phyloP scores from a whole-genome alignment of 768 basidiomycete species.

The Suillus alpinus region DNA sequence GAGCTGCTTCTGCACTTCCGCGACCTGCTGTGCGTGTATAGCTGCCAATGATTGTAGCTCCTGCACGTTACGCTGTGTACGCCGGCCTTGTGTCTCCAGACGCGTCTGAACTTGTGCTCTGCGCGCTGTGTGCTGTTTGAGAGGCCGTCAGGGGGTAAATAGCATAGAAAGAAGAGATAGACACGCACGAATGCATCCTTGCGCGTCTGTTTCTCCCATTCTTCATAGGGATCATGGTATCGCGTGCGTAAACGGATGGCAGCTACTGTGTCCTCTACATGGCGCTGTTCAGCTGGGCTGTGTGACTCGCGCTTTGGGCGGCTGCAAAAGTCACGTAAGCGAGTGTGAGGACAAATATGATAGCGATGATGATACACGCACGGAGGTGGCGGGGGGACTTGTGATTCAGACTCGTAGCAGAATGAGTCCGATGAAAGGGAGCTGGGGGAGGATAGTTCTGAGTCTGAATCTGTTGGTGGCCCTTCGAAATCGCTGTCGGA shows the following conservation, averaged over 20 bases:
- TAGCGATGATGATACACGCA: constrained; percentile 23
- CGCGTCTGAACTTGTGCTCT: constrained; percentile 24
- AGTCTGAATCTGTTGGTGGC: constrained; percentile 37
- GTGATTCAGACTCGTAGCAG: constrained; percentile 43
- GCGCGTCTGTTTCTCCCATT: constrained; percentile 47
- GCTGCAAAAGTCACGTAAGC: constrained; percentile 1
- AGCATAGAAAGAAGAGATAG: background rate
- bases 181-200: constrained; percentile 45
- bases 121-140: constrained; percentile 37
- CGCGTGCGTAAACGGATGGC: constrained; percentile 43
- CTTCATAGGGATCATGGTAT: constrained; percentile 47
- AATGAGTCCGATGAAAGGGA: constrained; percentile 38
- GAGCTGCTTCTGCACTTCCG: constrained; percentile 49
- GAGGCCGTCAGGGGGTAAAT: background rate
- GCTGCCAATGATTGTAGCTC: constrained; percentile 32
- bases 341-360: background rate
- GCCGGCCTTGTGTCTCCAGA: constrained; percentile 17
- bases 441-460: constrained; percentile 16
- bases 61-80: constrained; percentile 8
- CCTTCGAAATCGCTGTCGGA: constrained; percentile 36
- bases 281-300: constrained; percentile 30
- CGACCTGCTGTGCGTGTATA: constrained; percentile 47
- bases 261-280: constrained; percentile 44
- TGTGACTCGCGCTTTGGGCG: constrained; percentile 21
- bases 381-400: constrained; percentile 34